Conservation (phyloP, 352 stramenopile genomes). For the Aphanomyces astaci region DNA sequence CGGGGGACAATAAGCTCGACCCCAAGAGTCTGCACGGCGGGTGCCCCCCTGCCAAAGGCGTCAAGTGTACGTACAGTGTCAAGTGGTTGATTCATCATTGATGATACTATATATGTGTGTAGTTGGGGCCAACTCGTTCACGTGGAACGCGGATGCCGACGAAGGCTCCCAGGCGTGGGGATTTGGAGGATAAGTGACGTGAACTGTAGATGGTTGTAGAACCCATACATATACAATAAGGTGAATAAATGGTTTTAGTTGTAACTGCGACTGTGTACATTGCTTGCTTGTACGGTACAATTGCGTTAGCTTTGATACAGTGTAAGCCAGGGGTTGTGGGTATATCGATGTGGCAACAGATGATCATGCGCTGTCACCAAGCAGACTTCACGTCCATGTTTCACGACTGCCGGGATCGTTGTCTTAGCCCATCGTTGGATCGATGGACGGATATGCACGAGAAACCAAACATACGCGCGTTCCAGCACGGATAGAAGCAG, state of each 20-base stretch:
- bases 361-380: too few relatives aligned
- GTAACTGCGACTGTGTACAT: too few relatives aligned
- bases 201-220: too few relatives aligned
- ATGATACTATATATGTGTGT: too few relatives aligned
- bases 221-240: too few relatives aligned
- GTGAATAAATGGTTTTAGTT: too few relatives aligned
- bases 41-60: slow-evolving; percentile 13
- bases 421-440: not conserved
- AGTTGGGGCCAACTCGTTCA: slow-evolving; percentile 64
- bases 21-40: slow-evolving; percentile 11
- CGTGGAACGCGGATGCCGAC: slow-evolving; percentile 58
- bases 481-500: not conserved
- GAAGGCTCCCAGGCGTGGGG: slow-evolving; percentile 43
- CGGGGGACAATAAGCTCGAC: slow-evolving; percentile 8
- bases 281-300: too few relatives aligned
- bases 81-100: not conserved
- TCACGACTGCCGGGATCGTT: not conserved
- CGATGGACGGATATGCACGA: not conserved
- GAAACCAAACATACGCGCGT: not conserved
- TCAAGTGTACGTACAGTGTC: slow-evolving; percentile 2
- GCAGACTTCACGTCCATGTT: too few relatives aligned
- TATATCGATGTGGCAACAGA: too few relatives aligned
- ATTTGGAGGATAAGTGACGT: not conserved
- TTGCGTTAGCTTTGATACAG: too few relatives aligned
- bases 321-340: too few relatives aligned